Conservation (phyloP, 306 rosid genomes). For the Urtica urens region DNA sequence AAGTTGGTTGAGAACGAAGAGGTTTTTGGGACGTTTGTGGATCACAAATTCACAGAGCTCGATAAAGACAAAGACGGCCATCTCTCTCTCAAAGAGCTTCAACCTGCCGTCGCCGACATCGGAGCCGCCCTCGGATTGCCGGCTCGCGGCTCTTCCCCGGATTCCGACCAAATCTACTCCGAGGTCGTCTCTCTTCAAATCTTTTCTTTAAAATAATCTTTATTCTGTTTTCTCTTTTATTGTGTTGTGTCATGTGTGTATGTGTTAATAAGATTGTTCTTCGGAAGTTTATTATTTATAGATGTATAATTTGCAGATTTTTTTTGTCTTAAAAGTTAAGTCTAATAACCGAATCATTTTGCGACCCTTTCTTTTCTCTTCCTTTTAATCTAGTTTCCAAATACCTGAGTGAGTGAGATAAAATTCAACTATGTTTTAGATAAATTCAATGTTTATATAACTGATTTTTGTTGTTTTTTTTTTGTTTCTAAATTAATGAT, state of each 20-base stretch:
- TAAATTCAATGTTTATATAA: too few species aligned
- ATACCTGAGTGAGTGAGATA: too few species aligned
- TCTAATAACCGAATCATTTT: too few species aligned
- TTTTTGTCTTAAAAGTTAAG: too few species aligned
- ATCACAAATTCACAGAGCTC: slow-evolving; percentile 66
- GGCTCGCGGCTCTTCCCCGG: slow-evolving; percentile 59
- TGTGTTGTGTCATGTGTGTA: neutral
- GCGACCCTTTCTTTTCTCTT: too few species aligned
- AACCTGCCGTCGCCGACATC: slow-evolving; percentile 93
- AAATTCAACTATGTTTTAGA: too few species aligned
- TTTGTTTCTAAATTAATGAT: too few species aligned
- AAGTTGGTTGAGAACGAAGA: slow-evolving; percentile 77
- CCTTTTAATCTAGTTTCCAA: too few species aligned
- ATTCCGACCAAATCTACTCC: slow-evolving; percentile 72
- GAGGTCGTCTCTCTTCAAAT: slow-evolving; percentile 53
- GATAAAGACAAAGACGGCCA: slow-evolving; percentile 79
- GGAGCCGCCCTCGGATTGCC: slow-evolving; percentile 97
- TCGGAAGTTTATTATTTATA: too few species aligned
- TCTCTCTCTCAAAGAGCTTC: slow-evolving; percentile 75
- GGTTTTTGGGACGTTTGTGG: slow-evolving; percentile 64
- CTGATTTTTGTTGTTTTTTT: too few species aligned
- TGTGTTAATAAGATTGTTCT: too few species aligned
- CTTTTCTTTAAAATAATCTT: neutral
- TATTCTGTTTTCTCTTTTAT: neutral
- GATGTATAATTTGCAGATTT: too few species aligned